Evolutionary conservation across 192 early-diverging fungal genomes (phyloP), one percentile per base, ranked within the genome.

Genomic region (Coemansia brasiliensis): DNA sequence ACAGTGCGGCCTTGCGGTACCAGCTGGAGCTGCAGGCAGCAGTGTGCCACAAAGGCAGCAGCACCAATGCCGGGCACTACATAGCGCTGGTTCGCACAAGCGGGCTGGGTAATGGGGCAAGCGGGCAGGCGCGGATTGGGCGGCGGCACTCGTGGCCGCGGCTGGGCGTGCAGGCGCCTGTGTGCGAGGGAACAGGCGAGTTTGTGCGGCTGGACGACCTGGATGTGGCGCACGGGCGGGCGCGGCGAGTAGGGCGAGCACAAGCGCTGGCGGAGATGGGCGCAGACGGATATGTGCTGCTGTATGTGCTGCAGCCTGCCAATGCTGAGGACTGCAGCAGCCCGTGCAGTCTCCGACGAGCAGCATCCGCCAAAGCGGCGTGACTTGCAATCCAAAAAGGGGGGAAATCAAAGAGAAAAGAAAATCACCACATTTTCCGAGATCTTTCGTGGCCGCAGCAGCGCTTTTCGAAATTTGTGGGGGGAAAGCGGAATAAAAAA

Each of bases 241-340:
- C 83, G 20, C 76, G 66, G 52, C 38, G 44, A 71, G 67, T 26
- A 64, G 70, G 48, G 60, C 52, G 9, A 63, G 59, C 39, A 4
- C 56, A 20, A 45, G 73, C 76, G 54, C 81, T 80, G 56, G 62
- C 40, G 40, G 85, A 78, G 60, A 79, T 80, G 12, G 62, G 61
- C 18, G 51, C 59, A 15, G 82, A 85, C 63, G 86, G 79, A 0
- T 89, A 89, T 52, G 67, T 89, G 37, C 64, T 87, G 24, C 87
- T 87, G 49, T 89, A 89, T 52, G 84, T 80, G 25, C 69, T 89
- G 25, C 79, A 86, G 53, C 72, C 53, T 4, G 57, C 50, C 39
- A 57, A 55, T 21, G 25, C 39, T 17, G 39, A 39, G 0, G 65
- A 15, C 26, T 13, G 29, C 24, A 32, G 25, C 24, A 17, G 39